Evolutionary conservation across 345 rosid genomes (phyloP), one percentile per base, ranked within the genome.

Genomic region (Litchi chinensis): DNA sequence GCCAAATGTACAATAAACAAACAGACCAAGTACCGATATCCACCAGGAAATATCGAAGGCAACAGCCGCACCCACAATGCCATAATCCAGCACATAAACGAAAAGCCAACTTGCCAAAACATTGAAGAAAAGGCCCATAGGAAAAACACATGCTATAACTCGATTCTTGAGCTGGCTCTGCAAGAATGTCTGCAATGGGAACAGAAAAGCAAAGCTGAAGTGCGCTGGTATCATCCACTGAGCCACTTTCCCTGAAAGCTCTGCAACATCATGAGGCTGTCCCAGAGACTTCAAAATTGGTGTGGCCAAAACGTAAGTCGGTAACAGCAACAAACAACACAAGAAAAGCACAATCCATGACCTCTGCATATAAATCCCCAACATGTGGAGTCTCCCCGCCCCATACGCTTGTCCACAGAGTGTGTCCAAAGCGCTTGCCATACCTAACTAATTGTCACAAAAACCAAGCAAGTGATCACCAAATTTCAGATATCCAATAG

Each of bases 341-440:
- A 78, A 28, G 81, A 83, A 78, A 1, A 90, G 77, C 7, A 89
- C 90, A 21, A 90, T 90, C 91, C 93, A 92, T 57, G 97, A 90
- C 43, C 94, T 85, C 57, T 92, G 97, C 90, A 89, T 78, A 83
- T 92, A 92, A 0, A 90, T 80, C 22, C 97, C 97, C 44, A 92
- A 70, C 94, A 88, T 88, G 19, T 86, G 71, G 80, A 87, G 87
- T 4, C 76, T 85, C 68, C 85, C 86, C 0, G 93, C 94, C n/a
- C 97, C 97, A 77, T 86, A 90, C 26, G 94, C 94, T 86, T 92
- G 97, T 19, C 97, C 94, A 41, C 96, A 90, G 1, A 90, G 79
- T 40, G 96, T 92, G 70, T 90, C 96, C 60, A 92, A 79, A 39
- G 96, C 93, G 68, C 94, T 90, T 44, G 97, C 97, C 97, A 90